These are phyloP conservation scores for Suillus tomentosus DNA, from an alignment of 768 basidiomycete genomes.

Conservation along the genomic window DNA sequence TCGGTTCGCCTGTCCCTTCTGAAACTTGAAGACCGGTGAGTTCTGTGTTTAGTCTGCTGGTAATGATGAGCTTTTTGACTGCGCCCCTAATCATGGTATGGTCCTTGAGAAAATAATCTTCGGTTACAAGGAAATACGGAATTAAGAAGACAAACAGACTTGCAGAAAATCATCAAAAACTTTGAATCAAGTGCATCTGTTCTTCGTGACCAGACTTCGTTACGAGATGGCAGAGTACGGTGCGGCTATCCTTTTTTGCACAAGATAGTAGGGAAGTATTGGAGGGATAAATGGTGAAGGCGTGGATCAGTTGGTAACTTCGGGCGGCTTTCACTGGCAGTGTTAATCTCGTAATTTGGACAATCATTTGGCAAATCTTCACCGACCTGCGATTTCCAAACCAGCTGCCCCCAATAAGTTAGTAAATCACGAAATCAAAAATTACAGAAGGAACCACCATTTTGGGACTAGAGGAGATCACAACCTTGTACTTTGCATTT, in stretches of 20 bases:
- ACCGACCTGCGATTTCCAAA: neutral
- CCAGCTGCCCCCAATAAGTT: no score
- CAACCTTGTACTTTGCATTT: constrained; percentile 81
- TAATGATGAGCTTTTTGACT: constrained; percentile 22
- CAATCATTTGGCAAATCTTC: neutral
- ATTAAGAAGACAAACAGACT: constrained; percentile 36
- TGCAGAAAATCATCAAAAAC: constrained; percentile 69
- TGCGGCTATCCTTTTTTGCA: constrained; percentile 48
- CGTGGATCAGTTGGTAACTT: constrained; percentile 17
- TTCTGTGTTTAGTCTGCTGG: constrained; percentile 22
- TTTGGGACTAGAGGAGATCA: constrained; percentile 19
- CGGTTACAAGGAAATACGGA: neutral
- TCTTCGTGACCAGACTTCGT: constrained; percentile 69
- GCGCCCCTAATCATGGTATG: constrained; percentile 26
- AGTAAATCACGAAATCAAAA: neutral
- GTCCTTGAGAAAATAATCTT: constrained; percentile 17
- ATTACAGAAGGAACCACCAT: neutral
- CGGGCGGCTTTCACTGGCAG: neutral
- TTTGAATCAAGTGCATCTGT: constrained; percentile 59
- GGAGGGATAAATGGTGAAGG: constrained; percentile 46
- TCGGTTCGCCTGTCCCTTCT: constrained; percentile 23
- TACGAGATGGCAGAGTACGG: constrained; percentile 44
- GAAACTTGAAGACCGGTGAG: constrained; percentile 18
- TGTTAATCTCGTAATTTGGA: neutral
- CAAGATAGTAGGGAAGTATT: constrained; percentile 35